Base-by-base conservation (phyloP, 2,329 filamentous ascomycete genomes). In the Ophiocordyceps camponoti-floridani region DNA sequence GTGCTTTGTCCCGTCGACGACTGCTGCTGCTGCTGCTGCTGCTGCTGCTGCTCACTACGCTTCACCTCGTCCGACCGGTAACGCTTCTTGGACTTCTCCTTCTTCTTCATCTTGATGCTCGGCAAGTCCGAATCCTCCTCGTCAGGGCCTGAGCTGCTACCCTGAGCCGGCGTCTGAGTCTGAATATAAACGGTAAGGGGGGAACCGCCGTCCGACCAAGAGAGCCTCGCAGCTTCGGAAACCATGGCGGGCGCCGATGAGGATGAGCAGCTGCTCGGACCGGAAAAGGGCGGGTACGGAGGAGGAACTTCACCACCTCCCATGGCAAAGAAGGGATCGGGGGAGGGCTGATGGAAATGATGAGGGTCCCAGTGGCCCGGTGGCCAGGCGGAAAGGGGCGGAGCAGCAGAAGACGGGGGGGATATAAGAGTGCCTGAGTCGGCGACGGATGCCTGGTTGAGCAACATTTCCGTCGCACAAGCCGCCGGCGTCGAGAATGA, bases 391-490 rank as follows among this genome's bases (percentile, higher is more conserved):
- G 33, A n/a, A 14, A 14, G 13, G 7, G 14, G 13, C 2, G 33
- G 14, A 5, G 31, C 4, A 16, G 33, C 33, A n/a, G 33, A 37
- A 4, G 33, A 37, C 7, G 33, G 33, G n/a, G 27, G n/a, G 13
- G 41, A 18, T 43, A 33, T 35, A 35, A 35, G 31, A 26, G 10
- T n/a, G n/a, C n/a, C 10, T 8, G 30, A 4, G 16, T 43, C 42
- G 28, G 14, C 42, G 12, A n/a, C 37, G 8, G 42, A 38, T 35
- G 5, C 28, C 30, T 44, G 45, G 8, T 26, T 28, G 14, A n/a
- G 43, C 33, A 14, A 14, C 38, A 14, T 35, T 16, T 42, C 30
- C 40, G 45, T 35, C 23, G 28, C 45, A 47, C 45, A 40, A 19
- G 43, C 16, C 11, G 19, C 12, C 27, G 28, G 37, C 14, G 23